Conservation (phyloP, 2,329 filamentous ascomycete genomes). For the Fusarium tricinctum region DNA sequence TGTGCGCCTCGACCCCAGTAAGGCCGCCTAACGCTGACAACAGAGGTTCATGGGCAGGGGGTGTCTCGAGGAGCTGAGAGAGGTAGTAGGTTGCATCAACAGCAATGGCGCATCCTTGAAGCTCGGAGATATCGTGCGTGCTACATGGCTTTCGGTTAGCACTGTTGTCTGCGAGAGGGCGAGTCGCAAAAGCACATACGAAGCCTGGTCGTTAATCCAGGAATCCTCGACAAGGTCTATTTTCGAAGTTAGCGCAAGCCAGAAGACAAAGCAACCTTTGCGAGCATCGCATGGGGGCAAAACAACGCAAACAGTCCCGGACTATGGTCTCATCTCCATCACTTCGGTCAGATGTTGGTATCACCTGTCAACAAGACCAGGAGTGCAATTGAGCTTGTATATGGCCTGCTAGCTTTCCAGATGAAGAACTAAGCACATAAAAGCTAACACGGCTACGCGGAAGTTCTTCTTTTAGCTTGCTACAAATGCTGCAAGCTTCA, state of each 20-base stretch:
- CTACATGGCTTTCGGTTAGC: constrained; percentile 54
- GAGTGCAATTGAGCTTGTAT: constrained; percentile 45
- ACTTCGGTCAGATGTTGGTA: constrained; percentile 10
- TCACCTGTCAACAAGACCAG: constrained; percentile 23
- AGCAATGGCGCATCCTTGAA: constrained; percentile 82
- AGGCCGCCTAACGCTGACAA: constrained; percentile 90
- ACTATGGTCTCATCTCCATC: constrained; percentile 13
- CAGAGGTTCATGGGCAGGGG: constrained; percentile 84
- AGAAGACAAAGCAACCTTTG: constrained; percentile 2
- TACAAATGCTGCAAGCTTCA: constrained; percentile 27
- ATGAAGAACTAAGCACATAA: constrained; percentile 10
- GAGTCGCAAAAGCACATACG: constrained; percentile 48
- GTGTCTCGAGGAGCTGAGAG: constrained; percentile 78
- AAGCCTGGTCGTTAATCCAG: constrained; percentile 58
- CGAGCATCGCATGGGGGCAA: constrained; percentile 14
- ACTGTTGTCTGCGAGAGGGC: constrained; percentile 13
- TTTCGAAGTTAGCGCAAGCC: constrained; percentile 40
- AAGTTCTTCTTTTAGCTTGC: constrained; percentile 21
- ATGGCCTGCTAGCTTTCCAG: constrained; percentile 15
- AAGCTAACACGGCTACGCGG: constrained; percentile 16
- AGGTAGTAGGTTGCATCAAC: constrained; percentile 94
- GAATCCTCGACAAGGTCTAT: constrained; percentile 57
- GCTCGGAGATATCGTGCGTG: constrained; percentile 74
- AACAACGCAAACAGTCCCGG: constrained; percentile 13
- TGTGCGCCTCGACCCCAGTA: constrained; percentile 81